A percentile compares a stretch with the other conserved stretches of the same genome.
phyloP scores from a whole-genome alignment of 2,329 filamentous ascomycete species.

The Plenodomus lindquistii region DNA sequence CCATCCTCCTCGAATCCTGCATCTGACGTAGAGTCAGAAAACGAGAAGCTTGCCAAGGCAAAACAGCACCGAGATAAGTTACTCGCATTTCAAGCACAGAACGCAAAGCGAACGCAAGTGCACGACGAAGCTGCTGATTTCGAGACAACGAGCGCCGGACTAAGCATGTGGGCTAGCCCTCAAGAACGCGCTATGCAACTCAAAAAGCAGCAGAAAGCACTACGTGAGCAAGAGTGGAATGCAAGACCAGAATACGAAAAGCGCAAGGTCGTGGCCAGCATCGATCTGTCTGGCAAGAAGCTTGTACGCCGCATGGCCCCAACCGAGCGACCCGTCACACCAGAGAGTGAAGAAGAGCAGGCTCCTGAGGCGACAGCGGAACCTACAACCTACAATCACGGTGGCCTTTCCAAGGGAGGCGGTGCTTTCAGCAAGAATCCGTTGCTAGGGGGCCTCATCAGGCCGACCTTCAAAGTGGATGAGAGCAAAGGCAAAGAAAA shows the following conservation, averaged over 20 bases:
- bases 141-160: slow-evolving; percentile 63
- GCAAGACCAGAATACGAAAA: slow-evolving; percentile 87
- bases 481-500: slow-evolving; percentile 58
- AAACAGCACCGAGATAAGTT: slow-evolving; percentile 80
- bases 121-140: slow-evolving; percentile 82
- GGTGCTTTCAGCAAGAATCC: slow-evolving; percentile 73
- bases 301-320: slow-evolving; percentile 72
- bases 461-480: slow-evolving; percentile 59
- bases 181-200: slow-evolving; percentile 81
- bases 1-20: slow-evolving; percentile 41
- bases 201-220: slow-evolving; percentile 80
- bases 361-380: slow-evolving; percentile 22
- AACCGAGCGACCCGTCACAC: slow-evolving; percentile 59
- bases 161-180: slow-evolving; percentile 81
- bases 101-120: slow-evolving; percentile 80
- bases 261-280: slow-evolving; percentile 78
- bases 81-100: slow-evolving; percentile 81
- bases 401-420: slow-evolving; percentile 37
- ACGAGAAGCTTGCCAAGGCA: slow-evolving; percentile 69
- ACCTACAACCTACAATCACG: slow-evolving; percentile 32
- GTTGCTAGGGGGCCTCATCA: slow-evolving; percentile 66
- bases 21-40: slow-evolving; percentile 50
- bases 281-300: slow-evolving; percentile 78
- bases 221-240: slow-evolving; percentile 86
- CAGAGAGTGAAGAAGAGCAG: slow-evolving; percentile 57